These are phyloP conservation scores for Fusarium protoensiforme DNA, from an alignment of 2,329 filamentous ascomycete genomes.

Conservation along the genomic window DNA sequence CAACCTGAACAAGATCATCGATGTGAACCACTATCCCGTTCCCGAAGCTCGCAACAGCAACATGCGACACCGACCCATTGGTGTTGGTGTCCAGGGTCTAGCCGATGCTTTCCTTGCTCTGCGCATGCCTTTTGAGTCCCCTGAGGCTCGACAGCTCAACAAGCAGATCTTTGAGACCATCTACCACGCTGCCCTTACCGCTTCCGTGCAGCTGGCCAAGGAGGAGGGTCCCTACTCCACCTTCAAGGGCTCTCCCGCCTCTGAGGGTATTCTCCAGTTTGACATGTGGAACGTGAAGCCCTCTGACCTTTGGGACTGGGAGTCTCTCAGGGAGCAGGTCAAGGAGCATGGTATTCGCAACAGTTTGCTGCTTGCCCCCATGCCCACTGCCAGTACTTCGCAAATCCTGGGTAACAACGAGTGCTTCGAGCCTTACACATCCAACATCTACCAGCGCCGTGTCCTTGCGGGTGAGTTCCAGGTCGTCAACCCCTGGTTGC, in stretches of 20 bases:
- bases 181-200: slow-evolving; percentile 93
- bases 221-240: slow-evolving; percentile 86
- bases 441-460: slow-evolving; percentile 99
- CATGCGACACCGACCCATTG: slow-evolving; percentile 95
- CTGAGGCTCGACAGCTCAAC: slow-evolving; percentile 93
- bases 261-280: slow-evolving; percentile 95
- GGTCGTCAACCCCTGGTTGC: slow-evolving; percentile 98
- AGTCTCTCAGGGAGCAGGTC: slow-evolving; percentile 86
- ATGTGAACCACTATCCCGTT: slow-evolving; percentile 99
- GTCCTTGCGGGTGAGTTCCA: slow-evolving; percentile 99
- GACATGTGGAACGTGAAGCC: slow-evolving; percentile 99
- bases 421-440: slow-evolving; percentile 99
- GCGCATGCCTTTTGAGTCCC: slow-evolving; percentile 95
- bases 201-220: slow-evolving; percentile 88
- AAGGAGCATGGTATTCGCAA: slow-evolving; percentile 95
- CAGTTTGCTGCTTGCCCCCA: slow-evolving; percentile 93
- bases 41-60: slow-evolving; percentile 94
- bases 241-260: slow-evolving; percentile 93
- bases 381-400: slow-evolving; percentile 97
- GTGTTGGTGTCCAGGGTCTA: slow-evolving; percentile 96
- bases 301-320: slow-evolving; percentile 97
- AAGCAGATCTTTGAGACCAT: slow-evolving; percentile 99
- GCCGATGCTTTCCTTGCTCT: slow-evolving; percentile 98
- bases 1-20: slow-evolving; percentile 98
- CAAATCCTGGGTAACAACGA: slow-evolving; percentile 99